A percentile compares a stretch with the other conserved stretches of the same genome.
Evolutionary conservation across 208 protist species (phyloP).

Genomic region (Leishmania lainsoni): DNA sequence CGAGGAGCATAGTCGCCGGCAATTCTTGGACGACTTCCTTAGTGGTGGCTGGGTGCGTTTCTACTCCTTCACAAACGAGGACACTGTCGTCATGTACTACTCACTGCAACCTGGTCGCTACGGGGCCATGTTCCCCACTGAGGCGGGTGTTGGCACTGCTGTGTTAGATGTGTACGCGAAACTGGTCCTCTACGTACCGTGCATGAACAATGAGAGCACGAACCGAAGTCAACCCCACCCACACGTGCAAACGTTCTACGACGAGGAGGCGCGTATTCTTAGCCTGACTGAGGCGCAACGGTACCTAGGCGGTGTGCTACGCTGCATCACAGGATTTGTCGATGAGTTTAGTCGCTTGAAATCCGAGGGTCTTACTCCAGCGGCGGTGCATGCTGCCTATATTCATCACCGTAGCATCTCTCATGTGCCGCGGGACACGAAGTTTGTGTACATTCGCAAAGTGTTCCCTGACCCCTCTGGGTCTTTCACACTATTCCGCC

Average conservation of each 20-base stretch:
- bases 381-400: constrained; percentile 79
- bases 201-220: constrained; percentile 85
- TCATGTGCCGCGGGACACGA: constrained; percentile 75
- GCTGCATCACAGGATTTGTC: constrained; percentile 77
- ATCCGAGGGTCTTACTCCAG: constrained; percentile 74
- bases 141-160: constrained; percentile 76
- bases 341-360: constrained; percentile 63
- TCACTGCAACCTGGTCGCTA: constrained; percentile 85
- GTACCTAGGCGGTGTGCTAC: constrained; percentile 70
- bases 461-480: constrained; percentile 85
- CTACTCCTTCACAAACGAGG: constrained; percentile 81
- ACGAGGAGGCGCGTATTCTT: constrained; percentile 81
- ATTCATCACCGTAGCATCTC: constrained; percentile 72
- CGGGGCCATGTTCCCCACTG: constrained; percentile 85
- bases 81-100: constrained; percentile 88
- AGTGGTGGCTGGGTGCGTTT: constrained; percentile 87
- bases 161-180: constrained; percentile 86
- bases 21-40: constrained; percentile 85
- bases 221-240: constrained; percentile 85
- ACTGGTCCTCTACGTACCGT: constrained; percentile 83
- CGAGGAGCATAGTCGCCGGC: constrained; percentile 68
- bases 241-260: constrained; percentile 88
- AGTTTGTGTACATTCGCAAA: constrained; percentile 90
- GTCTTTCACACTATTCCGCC: constrained; percentile 77
- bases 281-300: constrained; percentile 73